These are phyloP conservation scores for Verticillium longisporum DNA, from an alignment of 2,329 filamentous ascomycete species.

Conservation along the genomic window DNA sequence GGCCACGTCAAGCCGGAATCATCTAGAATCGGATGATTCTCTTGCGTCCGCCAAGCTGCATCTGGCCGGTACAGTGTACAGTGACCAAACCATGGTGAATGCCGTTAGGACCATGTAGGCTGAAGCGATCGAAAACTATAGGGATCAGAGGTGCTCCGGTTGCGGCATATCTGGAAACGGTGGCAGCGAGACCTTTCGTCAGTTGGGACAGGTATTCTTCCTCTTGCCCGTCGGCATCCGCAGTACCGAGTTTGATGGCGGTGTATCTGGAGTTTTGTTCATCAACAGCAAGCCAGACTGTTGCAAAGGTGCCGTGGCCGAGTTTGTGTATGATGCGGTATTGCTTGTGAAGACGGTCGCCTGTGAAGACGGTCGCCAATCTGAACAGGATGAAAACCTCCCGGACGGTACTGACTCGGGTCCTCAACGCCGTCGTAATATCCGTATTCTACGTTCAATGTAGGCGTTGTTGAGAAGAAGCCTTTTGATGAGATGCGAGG, in stretches of 20 bases:
- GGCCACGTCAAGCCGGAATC: conserved; percentile 18
- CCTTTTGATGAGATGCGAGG: neutral
- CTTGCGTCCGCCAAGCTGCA: conserved; percentile 17
- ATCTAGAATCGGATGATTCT: conserved; percentile 7
- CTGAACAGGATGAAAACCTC: conserved; percentile 29
- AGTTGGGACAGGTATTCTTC: conserved; percentile 15
- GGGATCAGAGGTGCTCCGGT: conserved; percentile 7
- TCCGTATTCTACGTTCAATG: conserved; percentile 2
- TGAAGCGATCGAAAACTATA: conserved; percentile 17
- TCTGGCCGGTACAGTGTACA: conserved; percentile 14
- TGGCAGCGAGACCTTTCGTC: neutral
- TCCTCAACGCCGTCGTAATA: conserved; percentile 15
- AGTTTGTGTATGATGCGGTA: conserved; percentile 22
- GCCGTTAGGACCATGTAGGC: conserved; percentile 18
- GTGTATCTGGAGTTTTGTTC: conserved; percentile 16
- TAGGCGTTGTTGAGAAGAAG: neutral
- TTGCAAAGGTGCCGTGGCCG: conserved; percentile 21
- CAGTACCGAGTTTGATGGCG: conserved; percentile 24
- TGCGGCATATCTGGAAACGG: neutral
- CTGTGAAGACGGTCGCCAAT: conserved; percentile 26
- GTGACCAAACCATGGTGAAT: conserved; percentile 19
- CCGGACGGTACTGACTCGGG: conserved; percentile 19
- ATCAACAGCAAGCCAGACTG: conserved; percentile 24
- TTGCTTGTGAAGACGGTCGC: conserved; percentile 22
- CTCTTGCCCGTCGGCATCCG: conserved; percentile 15